Evolutionary conservation across 2,329 filamentous ascomycete genomes (phyloP).

Genomic region (Xylariaceae sp.): DNA sequence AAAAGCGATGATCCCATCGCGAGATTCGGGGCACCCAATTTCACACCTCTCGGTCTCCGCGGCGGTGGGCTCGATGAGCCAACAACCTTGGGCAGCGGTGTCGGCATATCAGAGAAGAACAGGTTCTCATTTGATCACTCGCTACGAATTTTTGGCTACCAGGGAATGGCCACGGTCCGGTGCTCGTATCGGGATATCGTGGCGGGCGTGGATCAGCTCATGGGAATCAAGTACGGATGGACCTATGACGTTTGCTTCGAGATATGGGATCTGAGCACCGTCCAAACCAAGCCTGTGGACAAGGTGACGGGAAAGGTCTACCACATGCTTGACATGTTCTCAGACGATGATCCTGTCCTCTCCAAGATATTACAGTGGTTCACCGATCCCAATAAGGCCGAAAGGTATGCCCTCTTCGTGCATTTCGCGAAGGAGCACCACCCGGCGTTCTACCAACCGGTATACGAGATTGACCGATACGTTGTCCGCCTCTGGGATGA

Average conservation of each 20-base stretch:
- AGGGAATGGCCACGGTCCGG: slow-evolving; percentile 10
- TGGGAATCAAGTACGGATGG: slow-evolving; percentile 8
- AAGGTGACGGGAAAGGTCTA: slow-evolving; percentile 13
- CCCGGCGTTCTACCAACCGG: slow-evolving; percentile 17
- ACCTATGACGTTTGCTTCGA: slow-evolving; percentile 25
- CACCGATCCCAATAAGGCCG: not conserved
- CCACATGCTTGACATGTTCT: not conserved
- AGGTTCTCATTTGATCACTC: not conserved
- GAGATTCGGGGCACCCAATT: not conserved
- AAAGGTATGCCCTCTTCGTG: slow-evolving; percentile 21
- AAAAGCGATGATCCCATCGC: not conserved
- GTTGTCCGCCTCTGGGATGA: slow-evolving; percentile 22
- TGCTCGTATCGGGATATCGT: slow-evolving; percentile 14
- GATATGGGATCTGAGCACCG: slow-evolving; percentile 14
- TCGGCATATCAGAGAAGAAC: not conserved
- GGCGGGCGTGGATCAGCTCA: slow-evolving; percentile 15
- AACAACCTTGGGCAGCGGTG: not conserved
- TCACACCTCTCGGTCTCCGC: slow-evolving; percentile 14
- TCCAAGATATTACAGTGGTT: slow-evolving; percentile 15
- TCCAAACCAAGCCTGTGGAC: not conserved
- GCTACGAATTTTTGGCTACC: slow-evolving; percentile 18
- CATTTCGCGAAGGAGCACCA: slow-evolving; percentile 14
- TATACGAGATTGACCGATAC: slow-evolving; percentile 4
- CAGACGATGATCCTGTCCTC: slow-evolving; percentile 9
- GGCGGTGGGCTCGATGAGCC: slow-evolving; percentile 5